Evolutionary conservation across 2,329 filamentous ascomycete genomes (phyloP), one percentile per base, ranked within the genome.

Genomic region (Microdochium paspali): DNA sequence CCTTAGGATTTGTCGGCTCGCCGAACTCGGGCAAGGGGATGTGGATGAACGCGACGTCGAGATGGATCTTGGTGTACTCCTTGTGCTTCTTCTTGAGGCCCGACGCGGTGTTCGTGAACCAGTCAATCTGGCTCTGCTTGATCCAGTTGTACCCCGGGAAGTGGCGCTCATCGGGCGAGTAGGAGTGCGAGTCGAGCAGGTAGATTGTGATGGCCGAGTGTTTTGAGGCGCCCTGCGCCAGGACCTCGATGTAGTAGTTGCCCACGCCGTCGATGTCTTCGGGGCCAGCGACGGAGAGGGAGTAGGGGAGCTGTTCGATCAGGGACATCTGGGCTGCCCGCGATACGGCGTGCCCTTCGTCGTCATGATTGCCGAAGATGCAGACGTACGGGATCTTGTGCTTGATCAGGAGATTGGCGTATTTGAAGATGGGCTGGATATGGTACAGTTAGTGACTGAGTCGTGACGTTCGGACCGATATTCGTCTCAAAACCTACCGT

Each of bases 321-420:
- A 98, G 74, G 3, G 81, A 74, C 90, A 98, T 97, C 59, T 93
- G 84, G 2, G 80, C 79, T 4, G 77, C 71, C 48, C 93, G 85
- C 15, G 83, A 80, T 54, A 96, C 76, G 43, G 87, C 81, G 1
- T 56, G 58, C 28, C 84, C 84, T 71, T 97, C 91, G 58, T 97
- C 91, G 60, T 98, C 93, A 65, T 98, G 93, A 63, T 98, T 98
- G 48, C 93, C 93, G 60, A 97, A 96, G 50, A 98, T 97, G 51
- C 85, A 84, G 15, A 90, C 87, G 59, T 94, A 97, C 0, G 93
- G 93, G 31, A 97, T 89, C 58, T 89, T 88, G 63, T 87, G 87
- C 63, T 89, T 82, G 52, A 89, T 85, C 45, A 98, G 80, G 12
- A 94, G 74, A 44, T 87, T 82, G 5, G 88, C 86, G 58, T 90